Percentiles rank a stretch among this genome's conserved stretches.
Evolutionary conservation across 371 early-diverging fungal genomes (phyloP).

Genomic region (Syncephalastrum contaminatum): DNA sequence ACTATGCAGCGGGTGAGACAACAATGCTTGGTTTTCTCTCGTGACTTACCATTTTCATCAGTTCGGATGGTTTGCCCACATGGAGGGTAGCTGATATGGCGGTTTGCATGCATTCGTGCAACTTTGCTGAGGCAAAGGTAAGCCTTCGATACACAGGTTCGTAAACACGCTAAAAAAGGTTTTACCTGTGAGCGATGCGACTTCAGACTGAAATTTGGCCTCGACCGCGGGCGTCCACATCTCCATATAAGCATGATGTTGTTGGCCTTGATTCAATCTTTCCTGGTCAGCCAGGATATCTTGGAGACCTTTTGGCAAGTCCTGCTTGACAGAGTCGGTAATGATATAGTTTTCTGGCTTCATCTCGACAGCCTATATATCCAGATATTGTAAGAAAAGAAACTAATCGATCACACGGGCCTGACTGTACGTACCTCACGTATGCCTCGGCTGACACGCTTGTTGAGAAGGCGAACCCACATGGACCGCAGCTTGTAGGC

Average conservation of each 20-base stretch:
- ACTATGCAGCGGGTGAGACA: conserved; percentile 16
- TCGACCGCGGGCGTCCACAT: conserved; percentile 41
- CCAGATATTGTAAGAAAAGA: too few species aligned
- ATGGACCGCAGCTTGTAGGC: conserved; percentile 28
- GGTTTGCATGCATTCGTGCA: conserved; percentile 37
- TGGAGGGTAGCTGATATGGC: conserved; percentile 42
- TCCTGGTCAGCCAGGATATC: conserved; percentile 31
- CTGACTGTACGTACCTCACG: conserved; percentile 19
- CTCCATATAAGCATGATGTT: conserved; percentile 7
- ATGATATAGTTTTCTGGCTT: conserved; percentile 14
- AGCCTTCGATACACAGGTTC: not conserved
- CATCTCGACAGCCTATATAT: not conserved
- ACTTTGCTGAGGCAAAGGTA: conserved; percentile 11
- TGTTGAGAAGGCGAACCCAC: conserved; percentile 29
- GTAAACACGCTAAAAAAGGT: not conserved
- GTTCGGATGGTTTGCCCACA: conserved; percentile 40
- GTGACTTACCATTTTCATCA: conserved; percentile 41
- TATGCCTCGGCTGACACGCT: conserved; percentile 32
- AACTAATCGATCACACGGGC: too few species aligned
- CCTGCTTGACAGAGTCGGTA: conserved; percentile 15
- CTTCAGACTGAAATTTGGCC: conserved; percentile 23
- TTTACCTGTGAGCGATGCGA: conserved; percentile 27
- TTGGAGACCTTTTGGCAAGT: conserved; percentile 29
- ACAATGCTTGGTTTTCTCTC: not conserved
- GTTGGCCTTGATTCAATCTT: conserved; percentile 3